Base-by-base conservation (phyloP, 2,329 filamentous ascomycete species). In the Fusarium sp. region DNA sequence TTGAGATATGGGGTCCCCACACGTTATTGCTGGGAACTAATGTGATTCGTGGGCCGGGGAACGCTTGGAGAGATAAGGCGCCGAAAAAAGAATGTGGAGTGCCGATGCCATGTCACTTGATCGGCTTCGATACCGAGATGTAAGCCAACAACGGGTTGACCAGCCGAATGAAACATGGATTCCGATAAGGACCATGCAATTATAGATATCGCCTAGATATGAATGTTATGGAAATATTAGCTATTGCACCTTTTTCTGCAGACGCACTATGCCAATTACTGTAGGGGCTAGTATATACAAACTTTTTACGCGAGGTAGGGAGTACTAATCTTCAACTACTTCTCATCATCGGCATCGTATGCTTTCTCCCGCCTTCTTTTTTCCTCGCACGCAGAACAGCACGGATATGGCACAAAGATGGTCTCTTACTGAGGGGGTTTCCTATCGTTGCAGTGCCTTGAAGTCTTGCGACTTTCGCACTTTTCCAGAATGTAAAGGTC, bases 31-130 rank as follows among this genome's bases (percentile, higher is more conserved):
- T 20, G 5, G 1, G 2, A 22, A 18, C 2, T 5, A 0, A 13
- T 20, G 3, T 58, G 60, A 63, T 63, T 63, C 10, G 60, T n/a
- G 26, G 6, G 43, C 33, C 48, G 2, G 15, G 7, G 18, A 31
- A 18, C 17, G 20, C 38, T 20, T 31, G 43, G 10, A 2, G 4
- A 36, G 60, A 63, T 40, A 63, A 49, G 50, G 45, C 26, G 38
- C 38, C n/a, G n/a, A 58, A 53, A 28, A 15, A 6, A 40, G 53
- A 22, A 50, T 58, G 34, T 49, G 17, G 44, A 40, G 39, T 22
- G 17, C 14, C n/a, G 15, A 48, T 20, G 1, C 28, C 14, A 10
- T 48, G 50, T 63, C 60, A 63, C 60, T 63, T 63, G 60, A 63
- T 63, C 60, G 60, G 60, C 26, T 49, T 57, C 11, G n/a, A 8